These are phyloP conservation scores for Backusella westeae DNA, from an alignment of 192 early-diverging fungal genomes.

Conservation along the genomic window DNA sequence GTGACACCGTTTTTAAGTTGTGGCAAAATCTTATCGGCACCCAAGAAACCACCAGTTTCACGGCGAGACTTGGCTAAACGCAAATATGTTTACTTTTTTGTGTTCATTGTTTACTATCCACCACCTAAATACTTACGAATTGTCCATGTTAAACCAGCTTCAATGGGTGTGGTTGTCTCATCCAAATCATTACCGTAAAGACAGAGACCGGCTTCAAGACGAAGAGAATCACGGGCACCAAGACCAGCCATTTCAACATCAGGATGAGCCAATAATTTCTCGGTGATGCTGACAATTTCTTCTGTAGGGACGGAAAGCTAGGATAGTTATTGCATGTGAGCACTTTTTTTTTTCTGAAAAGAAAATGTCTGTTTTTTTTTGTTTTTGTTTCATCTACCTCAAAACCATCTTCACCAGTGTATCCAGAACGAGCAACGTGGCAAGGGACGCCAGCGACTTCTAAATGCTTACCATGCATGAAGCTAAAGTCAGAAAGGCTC, in stretches of 20 bases:
- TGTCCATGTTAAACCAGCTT: constrained; percentile 94
- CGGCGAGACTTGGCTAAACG: constrained; percentile 75
- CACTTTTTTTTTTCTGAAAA: neutral
- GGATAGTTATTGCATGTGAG: neutral
- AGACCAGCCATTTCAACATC: constrained; percentile 91
- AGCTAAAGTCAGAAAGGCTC: constrained; percentile 72
- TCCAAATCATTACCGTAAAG: constrained; percentile 96
- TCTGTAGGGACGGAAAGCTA: constrained; percentile 83
- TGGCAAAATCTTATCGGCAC: constrained; percentile 77
- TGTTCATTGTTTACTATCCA: neutral
- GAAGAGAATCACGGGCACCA: constrained; percentile 91
- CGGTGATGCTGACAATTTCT: constrained; percentile 66
- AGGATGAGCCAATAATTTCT: constrained; percentile 63
- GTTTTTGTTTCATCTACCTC: constrained; percentile 54
- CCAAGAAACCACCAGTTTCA: constrained; percentile 89
- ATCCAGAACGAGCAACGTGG: constrained; percentile 94
- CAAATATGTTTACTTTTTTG: neutral
- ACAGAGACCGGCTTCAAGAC: constrained; percentile 96
- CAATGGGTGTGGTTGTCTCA: constrained; percentile 89
- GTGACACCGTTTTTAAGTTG: constrained; percentile 81
- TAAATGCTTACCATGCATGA: constrained; percentile 82
- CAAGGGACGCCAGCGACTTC: constrained; percentile 74
- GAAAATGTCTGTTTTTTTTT: neutral
- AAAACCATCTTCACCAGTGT: constrained; percentile 99
- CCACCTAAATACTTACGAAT: constrained; percentile 55